Percentiles rank a stretch among this genome's conserved stretches.
Evolutionary conservation across 495 filamentous ascomycete genomes (phyloP).

Genomic region (Rhypophila decipiens): DNA sequence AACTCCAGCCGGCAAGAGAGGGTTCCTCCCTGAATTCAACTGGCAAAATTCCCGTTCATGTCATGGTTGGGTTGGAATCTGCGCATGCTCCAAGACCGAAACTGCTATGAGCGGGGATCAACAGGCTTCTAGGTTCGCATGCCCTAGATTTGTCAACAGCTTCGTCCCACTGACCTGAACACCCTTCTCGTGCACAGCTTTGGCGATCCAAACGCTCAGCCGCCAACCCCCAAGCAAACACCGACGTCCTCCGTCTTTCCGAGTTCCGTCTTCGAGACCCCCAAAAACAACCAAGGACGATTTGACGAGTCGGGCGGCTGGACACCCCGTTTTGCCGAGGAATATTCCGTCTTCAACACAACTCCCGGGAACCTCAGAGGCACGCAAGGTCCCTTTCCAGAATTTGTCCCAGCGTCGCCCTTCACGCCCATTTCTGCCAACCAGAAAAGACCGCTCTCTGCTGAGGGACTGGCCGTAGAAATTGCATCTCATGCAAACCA

Average conservation of each 20-base stretch:
- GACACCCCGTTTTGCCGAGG: constrained; percentile 51
- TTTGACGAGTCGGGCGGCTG: constrained; percentile 45
- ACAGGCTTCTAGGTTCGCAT: constrained; percentile 61
- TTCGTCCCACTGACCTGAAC: constrained; percentile 17
- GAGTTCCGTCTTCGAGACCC: constrained; percentile 60
- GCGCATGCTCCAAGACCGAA: constrained; percentile 21
- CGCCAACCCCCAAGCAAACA: constrained; percentile 70
- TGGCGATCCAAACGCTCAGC: constrained; percentile 71
- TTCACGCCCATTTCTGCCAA: constrained; percentile 21
- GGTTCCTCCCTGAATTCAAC: too few species aligned
- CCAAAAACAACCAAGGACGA: constrained; percentile 43
- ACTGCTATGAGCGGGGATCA: constrained; percentile 74
- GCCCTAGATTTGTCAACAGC: neutral
- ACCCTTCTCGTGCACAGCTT: constrained; percentile 47
- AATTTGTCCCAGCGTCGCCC: constrained; percentile 28
- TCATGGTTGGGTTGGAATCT: constrained; percentile 16
- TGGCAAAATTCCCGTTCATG: too few species aligned
- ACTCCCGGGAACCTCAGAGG: constrained; percentile 47
- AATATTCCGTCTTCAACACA: constrained; percentile 52
- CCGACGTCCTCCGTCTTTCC: constrained; percentile 60
- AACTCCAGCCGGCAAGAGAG: too few species aligned
- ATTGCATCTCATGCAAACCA: constrained; percentile 54
- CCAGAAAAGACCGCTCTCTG: constrained; percentile 35
- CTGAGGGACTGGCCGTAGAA: constrained; percentile 33
- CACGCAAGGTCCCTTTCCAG: constrained; percentile 32